Percentiles rank a stretch among this genome's conserved stretches.
Conservation (phyloP, 1,284 basidiomycete genomes). For the Cryptococcus neoformans region DNA sequence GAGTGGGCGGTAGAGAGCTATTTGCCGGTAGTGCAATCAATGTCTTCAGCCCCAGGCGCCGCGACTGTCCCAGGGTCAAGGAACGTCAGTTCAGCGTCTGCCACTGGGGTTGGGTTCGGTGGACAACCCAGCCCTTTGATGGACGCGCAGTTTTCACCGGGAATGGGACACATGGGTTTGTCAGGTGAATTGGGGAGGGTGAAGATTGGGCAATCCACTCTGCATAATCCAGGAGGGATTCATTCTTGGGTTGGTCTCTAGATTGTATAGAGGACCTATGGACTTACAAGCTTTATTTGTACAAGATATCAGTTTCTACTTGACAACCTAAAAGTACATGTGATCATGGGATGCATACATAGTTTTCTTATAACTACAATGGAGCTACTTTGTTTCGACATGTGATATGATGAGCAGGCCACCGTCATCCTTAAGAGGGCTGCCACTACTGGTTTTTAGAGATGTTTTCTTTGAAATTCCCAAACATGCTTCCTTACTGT, state of each 20-base stretch:
- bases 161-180: neutral
- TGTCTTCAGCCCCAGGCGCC: conserved; percentile 4
- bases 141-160: conserved; percentile 50
- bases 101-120: conserved; percentile 3
- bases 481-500: no score
- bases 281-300: neutral
- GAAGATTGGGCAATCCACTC: conserved; percentile 86
- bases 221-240: conserved; percentile 81
- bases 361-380: neutral
- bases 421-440: no score
- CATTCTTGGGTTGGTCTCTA: conserved; percentile 88
- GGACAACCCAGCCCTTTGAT: conserved; percentile 47
- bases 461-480: no score
- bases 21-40: conserved; percentile 54
- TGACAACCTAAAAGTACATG: neutral
- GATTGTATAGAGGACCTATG: neutral
- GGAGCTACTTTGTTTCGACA: no score
- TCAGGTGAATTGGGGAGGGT: conserved; percentile 50
- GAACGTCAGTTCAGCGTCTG: conserved; percentile 11
- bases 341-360: neutral
- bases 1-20: conserved; percentile 97
- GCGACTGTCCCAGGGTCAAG: neutral
- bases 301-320: neutral
- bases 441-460: no score
- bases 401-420: no score